Conservation (phyloP, 768 basidiomycete species). For the Agaricus subrufescens region DNA sequence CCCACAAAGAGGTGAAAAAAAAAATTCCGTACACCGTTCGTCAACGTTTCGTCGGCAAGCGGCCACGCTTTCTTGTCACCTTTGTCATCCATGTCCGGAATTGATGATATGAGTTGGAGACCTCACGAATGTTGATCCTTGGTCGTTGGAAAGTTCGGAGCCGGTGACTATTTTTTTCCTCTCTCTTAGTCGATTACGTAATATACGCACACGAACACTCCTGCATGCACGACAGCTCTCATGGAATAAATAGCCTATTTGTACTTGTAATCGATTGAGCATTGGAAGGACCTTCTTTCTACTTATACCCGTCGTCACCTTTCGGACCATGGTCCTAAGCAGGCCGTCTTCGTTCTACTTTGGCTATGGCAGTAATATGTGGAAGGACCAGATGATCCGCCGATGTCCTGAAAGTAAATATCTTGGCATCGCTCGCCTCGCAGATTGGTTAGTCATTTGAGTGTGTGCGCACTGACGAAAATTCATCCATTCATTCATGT, state of each 20-base stretch:
- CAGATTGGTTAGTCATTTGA: conserved; percentile 31
- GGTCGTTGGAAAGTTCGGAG: conserved; percentile 40
- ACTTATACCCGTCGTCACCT: background rate
- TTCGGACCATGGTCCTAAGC: background rate
- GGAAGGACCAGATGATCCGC: conserved; percentile 43
- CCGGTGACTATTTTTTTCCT: too few relatives aligned
- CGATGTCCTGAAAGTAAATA: conserved; percentile 40
- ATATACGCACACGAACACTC: background rate
- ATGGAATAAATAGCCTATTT: background rate
- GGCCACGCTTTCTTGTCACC: conserved; percentile 79
- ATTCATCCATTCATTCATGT: background rate
- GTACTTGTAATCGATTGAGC: background rate
- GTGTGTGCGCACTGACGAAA: background rate
- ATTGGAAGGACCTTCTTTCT: background rate
- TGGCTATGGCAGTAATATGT: conserved; percentile 48
- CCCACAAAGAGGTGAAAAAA: background rate
- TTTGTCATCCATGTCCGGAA: conserved; percentile 49
- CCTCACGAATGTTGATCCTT: conserved; percentile 86
- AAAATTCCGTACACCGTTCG: conserved; percentile 67
- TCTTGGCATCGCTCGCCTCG: conserved; percentile 33
- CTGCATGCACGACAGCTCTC: background rate
- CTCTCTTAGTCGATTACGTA: background rate
- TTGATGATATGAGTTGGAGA: conserved; percentile 32
- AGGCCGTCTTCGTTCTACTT: conserved; percentile 30
- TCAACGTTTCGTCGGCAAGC: conserved; percentile 77